Base-by-base conservation (phyloP, 2,329 filamentous ascomycete species). In the Aspergillus alliaceus region DNA sequence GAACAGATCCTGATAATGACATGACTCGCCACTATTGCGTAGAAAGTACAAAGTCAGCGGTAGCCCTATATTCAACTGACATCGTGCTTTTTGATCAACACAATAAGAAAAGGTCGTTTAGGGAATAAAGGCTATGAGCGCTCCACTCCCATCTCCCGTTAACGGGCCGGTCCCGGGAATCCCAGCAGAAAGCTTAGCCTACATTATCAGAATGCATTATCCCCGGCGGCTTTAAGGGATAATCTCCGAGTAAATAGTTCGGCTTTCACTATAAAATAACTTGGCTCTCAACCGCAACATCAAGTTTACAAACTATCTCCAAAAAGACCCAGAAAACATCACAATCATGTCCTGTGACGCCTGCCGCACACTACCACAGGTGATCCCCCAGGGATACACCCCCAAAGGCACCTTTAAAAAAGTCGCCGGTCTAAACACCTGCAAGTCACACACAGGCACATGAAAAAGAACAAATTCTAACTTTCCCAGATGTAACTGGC, bases 381-480 rank as follows among this genome's bases (percentile, higher is more conserved):
- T 87, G 44, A 74, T 85, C n/a, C 69, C 79, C 6, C 78, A 80
- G 62, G 82, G 78, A 12, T 87, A 87, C 71, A 66, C 79, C 52
- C 69, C 75, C 34, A 84, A 84, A 74, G 85, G 85, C 57, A 74
- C 71, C 52, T 87, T 86, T 59, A 80, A 84, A 61, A 78, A 80
- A 25, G 76, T 86, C 58, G 83, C 79, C 29, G 83, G 80, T 37
- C 76, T 80, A 63, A 86, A 83, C 65, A 84, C 83, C 8, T 83
- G 79, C 80, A 58, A 3, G 52, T 35, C 6, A 15, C 9, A 37
- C n/a, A 20, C 22, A 18, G 12, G 12, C 34, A 8, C 27, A 52
- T n/a, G 32, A 44, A 29, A n/a, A 44, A 11, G 2, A 29, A 29
- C 40, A 11, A 27, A 9, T 3, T 6, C 14, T 40, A n/a, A 57